Percentiles rank a stretch among this genome's conserved stretches.
Conservation (phyloP, 352 stramenopile species). For the Phytophthora melonis region DNA sequence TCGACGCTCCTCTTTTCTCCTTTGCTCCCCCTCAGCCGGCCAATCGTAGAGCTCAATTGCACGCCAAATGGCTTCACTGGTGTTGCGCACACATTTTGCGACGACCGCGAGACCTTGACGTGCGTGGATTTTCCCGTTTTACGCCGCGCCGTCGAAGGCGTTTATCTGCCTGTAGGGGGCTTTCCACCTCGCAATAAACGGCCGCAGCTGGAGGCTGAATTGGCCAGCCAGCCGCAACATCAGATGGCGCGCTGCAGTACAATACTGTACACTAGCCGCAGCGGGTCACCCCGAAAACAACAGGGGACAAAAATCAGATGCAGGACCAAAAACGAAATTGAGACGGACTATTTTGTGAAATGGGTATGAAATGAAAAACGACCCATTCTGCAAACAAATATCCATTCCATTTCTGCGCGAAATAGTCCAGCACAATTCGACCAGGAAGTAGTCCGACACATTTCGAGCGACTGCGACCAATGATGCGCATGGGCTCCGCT, state of each 20-base stretch:
- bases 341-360: background rate
- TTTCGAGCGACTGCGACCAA: slow-evolving; percentile 16
- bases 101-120: slow-evolving; percentile 8
- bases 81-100: slow-evolving; percentile 30
- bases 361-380: background rate
- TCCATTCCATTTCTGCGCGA: slow-evolving; percentile 4
- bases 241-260: slow-evolving; percentile 12
- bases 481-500: slow-evolving; percentile 13
- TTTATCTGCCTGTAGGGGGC: background rate
- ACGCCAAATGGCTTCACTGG: slow-evolving; percentile 32
- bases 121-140: slow-evolving; percentile 16
- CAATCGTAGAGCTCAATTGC: slow-evolving; percentile 23
- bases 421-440: background rate
- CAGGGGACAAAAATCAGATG: background rate
- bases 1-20: slow-evolving; percentile 26
- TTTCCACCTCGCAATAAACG: background rate
- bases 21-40: slow-evolving; percentile 22
- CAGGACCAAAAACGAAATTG: background rate
- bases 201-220: background rate
- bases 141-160: background rate
- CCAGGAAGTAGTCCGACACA: background rate
- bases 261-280: background rate
- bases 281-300: slow-evolving; percentile 1
- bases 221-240: slow-evolving; percentile 3
- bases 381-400: too few species aligned